Percentiles rank a stretch among this genome's conserved stretches.
Conservation (phyloP, 768 basidiomycete genomes). For the Boletus subcaerulescens region DNA sequence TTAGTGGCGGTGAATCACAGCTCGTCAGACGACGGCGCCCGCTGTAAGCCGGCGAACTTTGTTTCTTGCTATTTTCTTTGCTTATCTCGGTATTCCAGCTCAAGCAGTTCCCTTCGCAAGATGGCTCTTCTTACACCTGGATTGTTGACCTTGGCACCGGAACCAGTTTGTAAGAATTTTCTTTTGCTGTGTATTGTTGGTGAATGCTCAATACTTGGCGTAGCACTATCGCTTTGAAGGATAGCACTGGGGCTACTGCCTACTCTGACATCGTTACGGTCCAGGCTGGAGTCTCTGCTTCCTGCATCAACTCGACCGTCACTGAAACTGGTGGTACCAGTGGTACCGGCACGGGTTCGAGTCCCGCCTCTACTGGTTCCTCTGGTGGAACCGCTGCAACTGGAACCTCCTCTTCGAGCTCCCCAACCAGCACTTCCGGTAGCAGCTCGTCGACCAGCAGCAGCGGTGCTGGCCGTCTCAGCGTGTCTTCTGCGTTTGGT, state of each 20-base stretch:
- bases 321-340: slow-evolving; percentile 9
- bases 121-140: slow-evolving; percentile 51
- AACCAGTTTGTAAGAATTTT: slow-evolving; percentile 42
- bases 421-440: slow-evolving; percentile 20
- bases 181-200: neutral
- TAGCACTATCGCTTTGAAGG: slow-evolving; percentile 59
- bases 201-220: neutral
- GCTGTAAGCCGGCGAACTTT: slow-evolving; percentile 39
- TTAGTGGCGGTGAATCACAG: slow-evolving; percentile 32
- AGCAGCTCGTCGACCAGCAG: slow-evolving; percentile 23
- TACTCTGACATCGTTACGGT: slow-evolving; percentile 55
- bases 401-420: neutral
- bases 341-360: neutral
- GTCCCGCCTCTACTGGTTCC: slow-evolving; percentile 1
- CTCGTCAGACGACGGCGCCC: slow-evolving; percentile 47
- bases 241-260: slow-evolving; percentile 49
- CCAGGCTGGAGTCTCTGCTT: slow-evolving; percentile 30
- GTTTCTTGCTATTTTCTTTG: neutral
- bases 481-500: slow-evolving; percentile 36
- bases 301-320: slow-evolving; percentile 28
- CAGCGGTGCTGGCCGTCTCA: slow-evolving; percentile 33
- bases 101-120: slow-evolving; percentile 48
- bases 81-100: slow-evolving; percentile 38
- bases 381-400: neutral
- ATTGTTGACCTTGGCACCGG: slow-evolving; percentile 43